Conservation (phyloP, 352 stramenopile genomes). For the Globisporangium carolinianum region DNA sequence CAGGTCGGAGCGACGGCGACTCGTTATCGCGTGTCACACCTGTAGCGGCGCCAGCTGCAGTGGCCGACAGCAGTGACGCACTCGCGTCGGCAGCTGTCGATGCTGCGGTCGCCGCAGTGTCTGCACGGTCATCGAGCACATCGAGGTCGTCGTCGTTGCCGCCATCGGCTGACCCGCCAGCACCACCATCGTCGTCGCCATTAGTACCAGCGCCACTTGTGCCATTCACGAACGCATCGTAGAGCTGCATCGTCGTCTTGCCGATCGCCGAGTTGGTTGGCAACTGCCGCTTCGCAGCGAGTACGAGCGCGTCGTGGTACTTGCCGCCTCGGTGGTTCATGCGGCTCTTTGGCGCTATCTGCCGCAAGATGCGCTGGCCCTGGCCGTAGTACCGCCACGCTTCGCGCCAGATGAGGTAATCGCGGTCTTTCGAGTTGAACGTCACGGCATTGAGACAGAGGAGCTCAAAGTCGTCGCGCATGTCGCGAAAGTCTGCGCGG, state of each 20-base stretch:
- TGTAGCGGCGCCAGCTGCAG: not conserved
- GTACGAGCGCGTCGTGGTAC: slow-evolving; percentile 58
- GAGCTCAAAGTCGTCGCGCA: slow-evolving; percentile 92
- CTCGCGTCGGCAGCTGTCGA: not conserved
- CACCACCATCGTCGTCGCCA: slow-evolving; percentile 13
- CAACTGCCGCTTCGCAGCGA: slow-evolving; percentile 72
- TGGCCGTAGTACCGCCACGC: slow-evolving; percentile 90
- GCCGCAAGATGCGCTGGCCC: slow-evolving; percentile 62
- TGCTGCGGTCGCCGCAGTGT: slow-evolving; percentile 15
- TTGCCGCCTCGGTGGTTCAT: slow-evolving; percentile 76
- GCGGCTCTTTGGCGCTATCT: slow-evolving; percentile 60
- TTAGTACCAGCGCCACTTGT: not conserved
- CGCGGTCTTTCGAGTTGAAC: slow-evolving; percentile 90
- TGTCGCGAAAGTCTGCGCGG: slow-evolving; percentile 57
- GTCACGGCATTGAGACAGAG: slow-evolving; percentile 94
- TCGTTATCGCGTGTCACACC: not conserved
- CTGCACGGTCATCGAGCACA: slow-evolving; percentile 16
- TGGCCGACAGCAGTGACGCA: not conserved
- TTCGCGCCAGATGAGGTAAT: slow-evolving; percentile 90
- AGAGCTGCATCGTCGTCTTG: slow-evolving; percentile 16
- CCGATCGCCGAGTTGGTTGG: slow-evolving; percentile 71
- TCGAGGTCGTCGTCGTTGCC: slow-evolving; percentile 21
- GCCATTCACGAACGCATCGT: slow-evolving; percentile 19
- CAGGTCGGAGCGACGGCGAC: not conserved
- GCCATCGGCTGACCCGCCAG: slow-evolving; percentile 6